phyloP scores from a whole-genome alignment of 257 asterid species.

The Henckelia pumila region DNA sequence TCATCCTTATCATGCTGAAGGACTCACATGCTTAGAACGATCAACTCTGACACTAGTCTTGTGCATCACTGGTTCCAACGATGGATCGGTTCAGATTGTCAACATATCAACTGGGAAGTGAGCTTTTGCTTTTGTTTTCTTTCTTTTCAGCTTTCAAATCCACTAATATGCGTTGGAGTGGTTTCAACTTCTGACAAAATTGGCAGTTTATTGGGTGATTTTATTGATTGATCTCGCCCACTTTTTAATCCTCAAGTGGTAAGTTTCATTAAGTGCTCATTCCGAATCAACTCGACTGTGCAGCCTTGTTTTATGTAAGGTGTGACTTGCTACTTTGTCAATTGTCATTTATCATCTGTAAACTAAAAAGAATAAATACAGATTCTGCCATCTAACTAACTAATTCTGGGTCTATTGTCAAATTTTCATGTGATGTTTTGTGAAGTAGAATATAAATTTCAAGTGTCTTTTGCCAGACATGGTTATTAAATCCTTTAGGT shows the following conservation, averaged over 20 bases:
- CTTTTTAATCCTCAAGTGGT: conserved; percentile 6
- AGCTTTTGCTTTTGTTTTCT: conserved; percentile 21
- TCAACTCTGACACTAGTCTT: conserved; percentile 72
- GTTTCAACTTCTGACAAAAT: conserved; percentile 8
- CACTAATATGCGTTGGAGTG: neutral
- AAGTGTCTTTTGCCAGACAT: neutral
- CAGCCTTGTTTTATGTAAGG: conserved; percentile 76
- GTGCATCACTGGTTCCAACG: conserved; percentile 80
- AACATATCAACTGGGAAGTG: conserved; percentile 80
- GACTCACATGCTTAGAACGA: conserved; percentile 81
- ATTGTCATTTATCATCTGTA: conserved; percentile 13
- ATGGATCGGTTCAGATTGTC: conserved; percentile 69
- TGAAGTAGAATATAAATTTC: neutral
- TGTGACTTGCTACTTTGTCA: conserved; percentile 31
- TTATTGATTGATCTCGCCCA: conserved; percentile 6
- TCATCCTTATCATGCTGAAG: conserved; percentile 73
- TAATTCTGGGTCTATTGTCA: neutral
- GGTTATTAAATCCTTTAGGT: conserved; percentile 22
- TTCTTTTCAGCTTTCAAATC: conserved; percentile 1
- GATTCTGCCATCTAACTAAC: neutral
- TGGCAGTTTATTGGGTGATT: conserved; percentile 10
- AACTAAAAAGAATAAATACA: conserved; percentile 4
- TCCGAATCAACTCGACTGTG: conserved; percentile 85
- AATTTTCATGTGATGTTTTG: neutral
- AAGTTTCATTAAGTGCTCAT: conserved; percentile 59